Conservation (phyloP, 2,329 filamentous ascomycete genomes). For the Neofusicoccum umdonicola region DNA sequence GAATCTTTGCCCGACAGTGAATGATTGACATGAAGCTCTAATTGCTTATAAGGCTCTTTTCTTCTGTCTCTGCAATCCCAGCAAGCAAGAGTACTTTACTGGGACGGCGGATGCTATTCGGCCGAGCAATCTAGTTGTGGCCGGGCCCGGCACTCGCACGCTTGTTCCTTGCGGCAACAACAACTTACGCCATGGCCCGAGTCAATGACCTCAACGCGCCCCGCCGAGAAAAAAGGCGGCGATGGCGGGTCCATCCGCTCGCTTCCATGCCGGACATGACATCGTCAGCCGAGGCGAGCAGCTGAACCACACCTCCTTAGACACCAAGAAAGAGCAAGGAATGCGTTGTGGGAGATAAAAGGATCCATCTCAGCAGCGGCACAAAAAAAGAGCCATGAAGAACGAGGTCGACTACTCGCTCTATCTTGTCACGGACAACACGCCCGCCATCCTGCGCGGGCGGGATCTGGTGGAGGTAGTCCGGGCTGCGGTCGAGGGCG, state of each 20-base stretch:
- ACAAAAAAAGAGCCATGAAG: neutral
- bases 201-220: neutral
- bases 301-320: neutral
- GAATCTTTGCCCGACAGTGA: too few relatives aligned
- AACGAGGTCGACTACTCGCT: conserved; percentile 68
- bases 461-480: conserved; percentile 72
- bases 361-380: neutral
- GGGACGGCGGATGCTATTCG: neutral
- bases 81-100: neutral
- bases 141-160: neutral
- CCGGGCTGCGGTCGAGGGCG: conserved; percentile 70
- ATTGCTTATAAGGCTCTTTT: too few relatives aligned
- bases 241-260: neutral
- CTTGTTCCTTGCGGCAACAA: neutral
- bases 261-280: neutral
- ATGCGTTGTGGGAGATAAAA: neutral
- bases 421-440: conserved; percentile 92
- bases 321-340: neutral
- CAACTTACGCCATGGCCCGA: neutral
- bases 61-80: too few relatives aligned
- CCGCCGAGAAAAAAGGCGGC: conserved; percentile 1
- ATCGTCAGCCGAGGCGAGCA: neutral
- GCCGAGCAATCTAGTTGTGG: neutral
- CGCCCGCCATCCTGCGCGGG: conserved; percentile 73
- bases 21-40: neutral